Evolutionary conservation across 139 green algal species (phyloP), one percentile per base, ranked within the genome.

Genomic region (Tetradesmus obliquus): DNA sequence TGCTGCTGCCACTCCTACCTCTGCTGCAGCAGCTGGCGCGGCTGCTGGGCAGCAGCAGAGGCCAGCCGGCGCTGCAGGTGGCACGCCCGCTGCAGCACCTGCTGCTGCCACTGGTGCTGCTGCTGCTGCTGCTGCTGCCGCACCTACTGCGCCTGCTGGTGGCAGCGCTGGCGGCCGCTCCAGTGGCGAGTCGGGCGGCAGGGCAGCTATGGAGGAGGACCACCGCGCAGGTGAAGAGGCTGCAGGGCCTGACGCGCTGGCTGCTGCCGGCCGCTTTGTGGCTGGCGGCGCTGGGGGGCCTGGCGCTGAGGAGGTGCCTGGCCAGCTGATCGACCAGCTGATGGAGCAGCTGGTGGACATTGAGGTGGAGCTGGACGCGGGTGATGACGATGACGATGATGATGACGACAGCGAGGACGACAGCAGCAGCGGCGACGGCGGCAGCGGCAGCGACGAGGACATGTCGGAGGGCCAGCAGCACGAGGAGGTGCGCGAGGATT

Each of bases 301-400:
- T 53, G 87, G 54, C 24, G 57, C 53, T 57, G 53, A 32, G 20
- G 62, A 81, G 3, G 20, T 84, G 53, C 53, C 69, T 71, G 89
- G 82, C 19, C 79, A 60, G 19, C 53, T 92, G 51, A 86, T 89
- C 20, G 89, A 83, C 32, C 55, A 82, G n/a, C 12, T 90, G 22
- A 79, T 90, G 55, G 86, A 90, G 9, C 88, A 71, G 62, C 87
- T 92, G 55, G 88, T 93, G 53, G 94, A 93, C 24, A 83, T 93
- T 51, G 94, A 96, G 32, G 86, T 94, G 51, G 91, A 91, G n/a
- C 82, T 79, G 71, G 84, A 81, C 22, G 92, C 92, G 82, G 93
- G 93, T 8, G 93, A 88, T 51, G 69, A 85, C 58, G 90, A 92
- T 3, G 83, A 90, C 19, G 90, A 92, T 19, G 92, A 94, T 74